A percentile compares a stretch with the other conserved stretches of the same genome.
Evolutionary conservation across 78 protist genomes (phyloP).

Genomic region (Polysphondylium violaceum): DNA sequence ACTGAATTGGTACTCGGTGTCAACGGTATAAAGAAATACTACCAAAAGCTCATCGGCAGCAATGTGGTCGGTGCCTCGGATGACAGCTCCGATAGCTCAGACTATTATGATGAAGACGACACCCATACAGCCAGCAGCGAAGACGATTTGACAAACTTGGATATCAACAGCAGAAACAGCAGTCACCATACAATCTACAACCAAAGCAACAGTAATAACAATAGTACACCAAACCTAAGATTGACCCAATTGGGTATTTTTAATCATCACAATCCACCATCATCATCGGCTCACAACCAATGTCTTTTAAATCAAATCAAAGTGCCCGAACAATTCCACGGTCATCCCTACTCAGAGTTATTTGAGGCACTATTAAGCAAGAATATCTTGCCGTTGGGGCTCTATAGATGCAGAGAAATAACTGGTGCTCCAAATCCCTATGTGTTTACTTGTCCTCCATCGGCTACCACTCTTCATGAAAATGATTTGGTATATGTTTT

Average conservation of each 20-base stretch:
- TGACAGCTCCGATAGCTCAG: conserved; percentile 1
- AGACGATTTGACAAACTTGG: neutral
- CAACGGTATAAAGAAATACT: conserved; percentile 69
- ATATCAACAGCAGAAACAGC: neutral
- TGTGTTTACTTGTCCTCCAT: conserved; percentile 73
- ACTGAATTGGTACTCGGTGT: conserved; percentile 59
- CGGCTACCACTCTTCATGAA: conserved; percentile 53
- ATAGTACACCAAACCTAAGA: neutral
- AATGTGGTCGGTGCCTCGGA: neutral
- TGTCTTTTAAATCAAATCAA: conserved; percentile 70
- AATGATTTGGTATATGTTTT: conserved; percentile 69
- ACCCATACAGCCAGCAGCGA: neutral
- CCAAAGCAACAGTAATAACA: neutral
- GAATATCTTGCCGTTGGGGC: conserved; percentile 58
- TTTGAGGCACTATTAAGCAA: conserved; percentile 48
- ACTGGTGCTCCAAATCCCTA: conserved; percentile 79
- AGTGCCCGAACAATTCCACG: conserved; percentile 67
- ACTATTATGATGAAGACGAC: conserved; percentile 18
- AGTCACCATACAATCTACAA: neutral
- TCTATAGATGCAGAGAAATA: conserved; percentile 67
- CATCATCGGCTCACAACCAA: neutral
- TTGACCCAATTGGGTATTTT: conserved; percentile 2
- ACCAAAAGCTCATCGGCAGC: conserved; percentile 23
- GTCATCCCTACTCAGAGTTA: conserved; percentile 47
- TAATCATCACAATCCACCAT: neutral